Conservation (phyloP, 2,329 filamentous ascomycete genomes). For the Beauveria australis region DNA sequence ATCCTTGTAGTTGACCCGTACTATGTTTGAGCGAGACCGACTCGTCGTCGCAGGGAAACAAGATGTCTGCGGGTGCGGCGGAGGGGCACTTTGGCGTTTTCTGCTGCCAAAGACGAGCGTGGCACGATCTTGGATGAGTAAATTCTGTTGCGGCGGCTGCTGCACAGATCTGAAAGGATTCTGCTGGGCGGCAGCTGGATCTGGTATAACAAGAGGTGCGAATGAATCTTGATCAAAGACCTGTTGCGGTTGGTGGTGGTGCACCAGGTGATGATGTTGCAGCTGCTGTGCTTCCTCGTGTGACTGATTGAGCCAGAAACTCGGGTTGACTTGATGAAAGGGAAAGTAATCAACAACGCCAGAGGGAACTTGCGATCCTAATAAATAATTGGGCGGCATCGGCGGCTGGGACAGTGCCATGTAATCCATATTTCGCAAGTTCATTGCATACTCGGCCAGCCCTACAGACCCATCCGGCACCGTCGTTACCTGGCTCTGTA, state of each 20-base stretch:
- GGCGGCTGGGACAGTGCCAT: slow-evolving; percentile 16
- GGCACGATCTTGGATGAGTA: background rate
- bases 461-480: slow-evolving; percentile 21
- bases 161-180: background rate
- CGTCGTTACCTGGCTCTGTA: background rate
- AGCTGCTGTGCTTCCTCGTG: background rate
- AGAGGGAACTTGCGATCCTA: slow-evolving; percentile 10
- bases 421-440: slow-evolving; percentile 26
- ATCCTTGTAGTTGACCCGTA: background rate
- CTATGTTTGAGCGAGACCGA: background rate
- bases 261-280: background rate
- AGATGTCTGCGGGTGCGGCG: background rate
- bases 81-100: background rate
- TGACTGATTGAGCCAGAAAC: background rate
- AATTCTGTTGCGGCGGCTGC: background rate
- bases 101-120: background rate
- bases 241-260: background rate
- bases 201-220: background rate
- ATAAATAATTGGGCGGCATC: slow-evolving; percentile 20
- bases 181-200: background rate
- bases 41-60: background rate
- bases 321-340: background rate
- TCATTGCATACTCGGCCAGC: slow-evolving; percentile 27
- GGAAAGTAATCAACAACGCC: background rate
- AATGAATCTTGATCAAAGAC: background rate